A percentile compares a stretch with the other conserved stretches of the same genome.
These are phyloP conservation scores for Picocystis sp. DNA, from an alignment of 163 green algal genomes.

Conservation along the genomic window DNA sequence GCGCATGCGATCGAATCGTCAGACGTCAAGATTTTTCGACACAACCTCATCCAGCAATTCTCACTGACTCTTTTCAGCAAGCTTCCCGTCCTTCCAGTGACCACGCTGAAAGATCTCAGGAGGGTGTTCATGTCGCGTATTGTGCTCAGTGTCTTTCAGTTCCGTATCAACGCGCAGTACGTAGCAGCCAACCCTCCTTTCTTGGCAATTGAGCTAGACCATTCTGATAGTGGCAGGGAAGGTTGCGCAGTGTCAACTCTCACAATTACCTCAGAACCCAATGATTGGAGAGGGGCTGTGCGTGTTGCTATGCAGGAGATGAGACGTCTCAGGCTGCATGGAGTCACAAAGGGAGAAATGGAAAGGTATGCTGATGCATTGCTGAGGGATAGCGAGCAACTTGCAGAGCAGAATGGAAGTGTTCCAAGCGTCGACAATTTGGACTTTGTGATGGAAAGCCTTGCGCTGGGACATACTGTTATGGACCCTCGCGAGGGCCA, in stretches of 20 bases:
- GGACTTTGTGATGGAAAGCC: conserved; percentile 94
- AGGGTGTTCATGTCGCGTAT: conserved; percentile 48
- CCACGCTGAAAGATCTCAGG: conserved; percentile 39
- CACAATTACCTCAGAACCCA: conserved; percentile 75
- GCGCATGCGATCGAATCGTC: neutral
- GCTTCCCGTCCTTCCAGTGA: conserved; percentile 59
- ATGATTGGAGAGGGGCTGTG: conserved; percentile 66
- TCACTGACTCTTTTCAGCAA: conserved; percentile 92
- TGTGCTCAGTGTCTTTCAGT: conserved; percentile 75
- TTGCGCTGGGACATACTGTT: conserved; percentile 77
- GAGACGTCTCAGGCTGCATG: conserved; percentile 67
- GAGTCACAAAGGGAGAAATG: conserved; percentile 72
- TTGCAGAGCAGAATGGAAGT: conserved; percentile 30
- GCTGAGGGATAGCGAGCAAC: conserved; percentile 60
- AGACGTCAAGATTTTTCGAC: conserved; percentile 62
- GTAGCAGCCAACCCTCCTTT: conserved; percentile 45
- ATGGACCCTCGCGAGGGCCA: conserved; percentile 68
- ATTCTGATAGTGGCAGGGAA: conserved; percentile 71
- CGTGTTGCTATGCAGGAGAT: conserved; percentile 71
- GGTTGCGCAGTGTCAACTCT: conserved; percentile 84
- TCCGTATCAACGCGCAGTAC: conserved; percentile 66
- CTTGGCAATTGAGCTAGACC: conserved; percentile 70
- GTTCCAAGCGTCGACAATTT: conserved; percentile 75
- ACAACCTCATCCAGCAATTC: conserved; percentile 87
- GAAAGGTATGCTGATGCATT: conserved; percentile 58